These are phyloP conservation scores for Paramecium tetraurelia DNA, from an alignment of 73 alveolate species.

Conservation along the genomic window DNA sequence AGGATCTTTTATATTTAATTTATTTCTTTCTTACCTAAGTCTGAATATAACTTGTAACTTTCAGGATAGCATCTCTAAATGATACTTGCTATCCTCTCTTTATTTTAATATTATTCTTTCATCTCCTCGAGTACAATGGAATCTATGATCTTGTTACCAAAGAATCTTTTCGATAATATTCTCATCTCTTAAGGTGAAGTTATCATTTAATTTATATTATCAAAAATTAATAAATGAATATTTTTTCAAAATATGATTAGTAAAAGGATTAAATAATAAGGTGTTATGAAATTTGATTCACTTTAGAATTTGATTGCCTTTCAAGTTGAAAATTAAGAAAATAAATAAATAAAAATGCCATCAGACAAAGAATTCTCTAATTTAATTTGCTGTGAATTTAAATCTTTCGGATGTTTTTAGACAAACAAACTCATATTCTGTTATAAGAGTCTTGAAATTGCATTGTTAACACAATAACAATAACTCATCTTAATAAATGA, in stretches of 20 bases:
- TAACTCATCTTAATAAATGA: background rate
- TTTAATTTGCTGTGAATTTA: background rate
- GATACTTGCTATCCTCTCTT: background rate
- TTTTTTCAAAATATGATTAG: background rate
- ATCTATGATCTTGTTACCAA: conserved; percentile 32
- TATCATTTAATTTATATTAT: background rate
- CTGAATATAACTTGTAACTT: background rate
- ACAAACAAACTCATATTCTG: background rate
- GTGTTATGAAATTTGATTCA: background rate
- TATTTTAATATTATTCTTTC: background rate
- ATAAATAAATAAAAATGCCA: background rate
- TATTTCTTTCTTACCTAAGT: background rate
- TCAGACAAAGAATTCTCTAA: background rate
- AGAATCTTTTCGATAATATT: conserved; percentile 29
- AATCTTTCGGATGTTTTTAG: background rate
- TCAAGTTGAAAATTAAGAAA: background rate
- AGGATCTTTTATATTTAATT: background rate
- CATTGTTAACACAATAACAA: background rate
- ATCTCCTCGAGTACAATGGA: background rate
- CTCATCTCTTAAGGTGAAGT: conserved; percentile 33
- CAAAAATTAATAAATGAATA: background rate
- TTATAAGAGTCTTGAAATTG: background rate
- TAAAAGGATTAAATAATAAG: background rate
- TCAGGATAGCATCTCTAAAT: background rate
- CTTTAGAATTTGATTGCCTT: background rate